Percentiles rank a stretch among this genome's conserved stretches.
Evolutionary conservation across 2,329 filamentous ascomycete genomes (phyloP).

Genomic region (Cryphonectria parasitica): DNA sequence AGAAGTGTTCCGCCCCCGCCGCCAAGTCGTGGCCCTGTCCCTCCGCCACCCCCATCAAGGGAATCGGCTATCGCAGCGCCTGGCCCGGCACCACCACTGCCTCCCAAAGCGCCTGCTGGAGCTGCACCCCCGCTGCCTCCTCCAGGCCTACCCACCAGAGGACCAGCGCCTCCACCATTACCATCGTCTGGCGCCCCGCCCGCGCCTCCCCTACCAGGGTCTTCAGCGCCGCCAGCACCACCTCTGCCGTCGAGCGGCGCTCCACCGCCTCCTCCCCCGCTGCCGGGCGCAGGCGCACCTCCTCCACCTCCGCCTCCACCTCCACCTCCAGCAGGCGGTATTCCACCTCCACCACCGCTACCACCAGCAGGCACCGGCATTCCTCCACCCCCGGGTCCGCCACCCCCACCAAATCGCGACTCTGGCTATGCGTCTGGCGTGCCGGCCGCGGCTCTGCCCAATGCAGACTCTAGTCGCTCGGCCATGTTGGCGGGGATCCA

Average conservation of each 20-base stretch:
- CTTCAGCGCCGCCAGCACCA: conserved; percentile 40
- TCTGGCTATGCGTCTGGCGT: conserved; percentile 60
- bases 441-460: conserved; percentile 49
- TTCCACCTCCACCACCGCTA: conserved; percentile 45
- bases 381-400: conserved; percentile 50
- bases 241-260: conserved; percentile 40
- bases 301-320: conserved; percentile 53
- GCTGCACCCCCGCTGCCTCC: conserved; percentile 56
- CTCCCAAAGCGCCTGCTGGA: conserved; percentile 51
- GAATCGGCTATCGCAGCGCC: conserved; percentile 37
- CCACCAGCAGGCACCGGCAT: conserved; percentile 40
- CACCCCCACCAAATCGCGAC: conserved; percentile 61
- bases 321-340: conserved; percentile 42
- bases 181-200: conserved; percentile 39
- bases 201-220: conserved; percentile 41
- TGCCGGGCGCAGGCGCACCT: conserved; percentile 41
- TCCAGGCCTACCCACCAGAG: conserved; percentile 46
- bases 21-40: conserved; percentile 70
- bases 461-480: conserved; percentile 52
- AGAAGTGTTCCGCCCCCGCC: conserved; percentile 74
- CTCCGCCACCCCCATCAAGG: conserved; percentile 68
- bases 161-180: conserved; percentile 39
- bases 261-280: conserved; percentile 46
- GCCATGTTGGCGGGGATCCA: conserved; percentile 75
- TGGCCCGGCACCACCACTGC: conserved; percentile 48